These are phyloP conservation scores for Cyberlindnera suaveolens DNA, from an alignment of 805 yeast genomes.

Conservation along the genomic window DNA sequence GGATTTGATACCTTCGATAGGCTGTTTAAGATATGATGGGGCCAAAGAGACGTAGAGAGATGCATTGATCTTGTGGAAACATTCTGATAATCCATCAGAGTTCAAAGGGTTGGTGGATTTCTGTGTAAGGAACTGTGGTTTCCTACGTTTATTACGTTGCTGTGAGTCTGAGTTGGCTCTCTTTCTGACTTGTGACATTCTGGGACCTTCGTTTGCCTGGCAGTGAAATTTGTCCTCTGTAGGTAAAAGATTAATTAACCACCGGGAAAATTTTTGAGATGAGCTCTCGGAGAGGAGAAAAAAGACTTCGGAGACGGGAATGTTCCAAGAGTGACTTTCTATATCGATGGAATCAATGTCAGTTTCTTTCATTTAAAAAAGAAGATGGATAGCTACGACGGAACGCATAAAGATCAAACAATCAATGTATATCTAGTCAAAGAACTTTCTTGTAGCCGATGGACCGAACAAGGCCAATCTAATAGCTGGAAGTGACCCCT, in stretches of 20 bases:
- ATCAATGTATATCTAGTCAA: constrained; percentile 45
- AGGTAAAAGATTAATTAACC: too few species aligned
- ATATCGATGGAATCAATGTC: background rate
- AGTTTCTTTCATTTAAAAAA: background rate
- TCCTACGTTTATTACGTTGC: constrained; percentile 14
- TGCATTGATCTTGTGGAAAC: constrained; percentile 58
- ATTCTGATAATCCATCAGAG: constrained; percentile 49
- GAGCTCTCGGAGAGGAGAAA: background rate
- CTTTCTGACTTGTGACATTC: constrained; percentile 11
- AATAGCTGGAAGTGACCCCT: constrained; percentile 86
- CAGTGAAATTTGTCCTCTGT: too few species aligned
- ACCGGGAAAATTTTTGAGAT: background rate
- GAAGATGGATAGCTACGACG: too few species aligned
- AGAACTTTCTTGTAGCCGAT: constrained; percentile 81
- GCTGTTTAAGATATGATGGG: constrained; percentile 65
- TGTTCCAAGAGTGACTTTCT: background rate
- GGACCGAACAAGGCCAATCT: constrained; percentile 87
- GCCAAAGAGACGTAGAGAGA: constrained; percentile 81
- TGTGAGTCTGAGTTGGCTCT: constrained; percentile 13
- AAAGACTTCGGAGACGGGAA: background rate
- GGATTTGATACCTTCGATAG: constrained; percentile 70
- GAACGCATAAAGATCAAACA: too few species aligned
- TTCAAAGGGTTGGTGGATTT: constrained; percentile 32
- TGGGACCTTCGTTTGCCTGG: too few species aligned
- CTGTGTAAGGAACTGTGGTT: constrained; percentile 14